Evolutionary conservation across 2,329 filamentous ascomycete genomes (phyloP).

Genomic region (Colletotrichum trifolii): DNA sequence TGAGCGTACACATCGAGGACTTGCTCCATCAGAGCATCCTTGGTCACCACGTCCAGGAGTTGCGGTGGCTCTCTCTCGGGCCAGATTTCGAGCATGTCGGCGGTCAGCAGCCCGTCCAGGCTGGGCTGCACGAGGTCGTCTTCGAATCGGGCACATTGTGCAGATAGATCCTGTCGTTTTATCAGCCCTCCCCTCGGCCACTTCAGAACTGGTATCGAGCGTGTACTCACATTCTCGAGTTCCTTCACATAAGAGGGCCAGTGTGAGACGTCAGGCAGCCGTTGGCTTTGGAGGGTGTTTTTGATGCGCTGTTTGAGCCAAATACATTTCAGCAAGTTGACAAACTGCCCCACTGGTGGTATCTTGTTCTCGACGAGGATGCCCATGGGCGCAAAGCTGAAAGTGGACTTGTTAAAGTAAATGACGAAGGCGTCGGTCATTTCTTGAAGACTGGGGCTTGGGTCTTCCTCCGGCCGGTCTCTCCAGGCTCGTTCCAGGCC

Average conservation of each 20-base stretch:
- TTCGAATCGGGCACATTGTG: constrained; percentile 41
- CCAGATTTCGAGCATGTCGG: constrained; percentile 46
- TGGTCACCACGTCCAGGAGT: constrained; percentile 45
- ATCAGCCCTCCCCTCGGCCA: not conserved
- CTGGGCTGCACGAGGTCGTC: constrained; percentile 43
- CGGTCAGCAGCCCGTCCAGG: constrained; percentile 26
- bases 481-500: constrained; percentile 25
- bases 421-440: constrained; percentile 48
- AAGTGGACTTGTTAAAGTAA: constrained; percentile 43
- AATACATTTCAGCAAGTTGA: constrained; percentile 48
- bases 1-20: constrained; percentile 39
- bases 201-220: too few relatives aligned
- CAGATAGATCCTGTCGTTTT: constrained; percentile 42
- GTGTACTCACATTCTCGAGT: constrained; percentile 45
- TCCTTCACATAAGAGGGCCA: constrained; percentile 49
- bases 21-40: constrained; percentile 48
- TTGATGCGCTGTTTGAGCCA: constrained; percentile 43
- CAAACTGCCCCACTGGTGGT: constrained; percentile 41
- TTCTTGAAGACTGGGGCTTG: constrained; percentile 36
- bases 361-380: constrained; percentile 42
- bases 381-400: constrained; percentile 38
- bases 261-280: constrained; percentile 42
- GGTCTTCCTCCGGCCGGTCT: constrained; percentile 5
- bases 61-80: constrained; percentile 42
- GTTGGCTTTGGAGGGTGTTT: constrained; percentile 29